Base-by-base conservation (phyloP, 2,329 filamentous ascomycete species). In the Colletotrichum incanum region DNA sequence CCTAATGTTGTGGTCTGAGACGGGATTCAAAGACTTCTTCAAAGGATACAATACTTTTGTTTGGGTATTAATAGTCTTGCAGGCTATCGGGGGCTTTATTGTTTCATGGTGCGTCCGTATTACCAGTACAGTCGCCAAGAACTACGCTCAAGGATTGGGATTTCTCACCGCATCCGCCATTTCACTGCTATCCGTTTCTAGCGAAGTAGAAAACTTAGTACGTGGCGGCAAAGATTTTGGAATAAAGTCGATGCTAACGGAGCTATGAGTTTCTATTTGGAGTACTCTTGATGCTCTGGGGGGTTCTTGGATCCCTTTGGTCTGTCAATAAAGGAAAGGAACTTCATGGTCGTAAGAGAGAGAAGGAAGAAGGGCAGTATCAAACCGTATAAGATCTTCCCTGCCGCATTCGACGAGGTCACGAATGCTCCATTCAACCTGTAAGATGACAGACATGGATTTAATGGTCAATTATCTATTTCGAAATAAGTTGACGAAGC, bases 81-180 rank as follows among this genome's bases (percentile, higher is more conserved):
- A 50, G 47, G 47, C 47, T 12, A 26, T 26, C 6, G 47, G 47
- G 1, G 47, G 47, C 20, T 50, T 50, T 2, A 23, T 50, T 23
- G 47, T 50, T 20, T n/a, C 47, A 26, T 50, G 47, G 47, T 50
- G 47, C 20, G 20, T 50, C 12, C 47, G 47, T n/a, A 26, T 26
- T 11, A 50, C 47, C 9, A 50, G 47, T 14, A 50, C 23, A 23
- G 47, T 50, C 47, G 47, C 47, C 20, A 50, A 50, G 23, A 50
- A 50, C n/a, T 50, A 52, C 23, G 64, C 64, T 1, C 64, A 66
- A 9, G 54, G 39, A 9, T 14, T 66, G 26, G 64, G 64, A 0
- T 66, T 66, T 4, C 9, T 50, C 11, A 18, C 26, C 2, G 64
- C 64, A 5, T 66, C 43, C 3, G 11, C 39, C 20, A 23, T 23